Conservation (phyloP, 306 rosid genomes). For the Hippophae gyantsensis region DNA sequence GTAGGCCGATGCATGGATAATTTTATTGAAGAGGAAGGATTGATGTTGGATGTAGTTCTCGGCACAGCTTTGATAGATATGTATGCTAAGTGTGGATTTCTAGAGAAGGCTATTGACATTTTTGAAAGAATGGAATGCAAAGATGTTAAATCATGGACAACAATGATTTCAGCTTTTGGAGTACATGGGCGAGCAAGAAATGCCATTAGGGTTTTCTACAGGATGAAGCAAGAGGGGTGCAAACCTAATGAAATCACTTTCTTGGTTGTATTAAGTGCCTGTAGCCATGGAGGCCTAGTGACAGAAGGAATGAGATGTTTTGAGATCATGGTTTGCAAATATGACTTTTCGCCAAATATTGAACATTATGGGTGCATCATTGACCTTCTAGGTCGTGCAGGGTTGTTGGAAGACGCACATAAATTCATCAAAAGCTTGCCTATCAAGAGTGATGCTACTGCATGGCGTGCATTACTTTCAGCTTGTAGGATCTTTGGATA, state of each 20-base stretch:
- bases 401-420: slow-evolving; percentile 61
- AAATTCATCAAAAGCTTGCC: slow-evolving; percentile 48
- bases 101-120: slow-evolving; percentile 41
- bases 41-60: slow-evolving; percentile 46
- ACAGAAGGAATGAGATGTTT: slow-evolving; percentile 44
- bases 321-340: slow-evolving; percentile 43
- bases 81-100: slow-evolving; percentile 63
- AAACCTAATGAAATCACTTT: slow-evolving; percentile 53
- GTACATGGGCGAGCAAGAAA: slow-evolving; percentile 47
- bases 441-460: slow-evolving; percentile 41
- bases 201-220: slow-evolving; percentile 36
- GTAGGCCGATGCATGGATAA: slow-evolving; percentile 25
- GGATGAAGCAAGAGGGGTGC: slow-evolving; percentile 51
- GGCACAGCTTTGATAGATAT: slow-evolving; percentile 63
- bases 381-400: slow-evolving; percentile 71
- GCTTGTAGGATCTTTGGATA: slow-evolving; percentile 60
- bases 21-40: slow-evolving; percentile 39
- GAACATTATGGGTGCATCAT: slow-evolving; percentile 67
- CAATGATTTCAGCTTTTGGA: slow-evolving; percentile 60
- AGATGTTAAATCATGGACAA: slow-evolving; percentile 69
- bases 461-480: slow-evolving; percentile 66
- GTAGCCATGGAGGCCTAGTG: slow-evolving; percentile 69
- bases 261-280: slow-evolving; percentile 50
- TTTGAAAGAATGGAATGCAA: slow-evolving; percentile 44
- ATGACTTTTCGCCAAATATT: slow-evolving; percentile 38